Base-by-base conservation (phyloP, 1,139 yeast species). In the Nakaseomyces bracarensis region DNA sequence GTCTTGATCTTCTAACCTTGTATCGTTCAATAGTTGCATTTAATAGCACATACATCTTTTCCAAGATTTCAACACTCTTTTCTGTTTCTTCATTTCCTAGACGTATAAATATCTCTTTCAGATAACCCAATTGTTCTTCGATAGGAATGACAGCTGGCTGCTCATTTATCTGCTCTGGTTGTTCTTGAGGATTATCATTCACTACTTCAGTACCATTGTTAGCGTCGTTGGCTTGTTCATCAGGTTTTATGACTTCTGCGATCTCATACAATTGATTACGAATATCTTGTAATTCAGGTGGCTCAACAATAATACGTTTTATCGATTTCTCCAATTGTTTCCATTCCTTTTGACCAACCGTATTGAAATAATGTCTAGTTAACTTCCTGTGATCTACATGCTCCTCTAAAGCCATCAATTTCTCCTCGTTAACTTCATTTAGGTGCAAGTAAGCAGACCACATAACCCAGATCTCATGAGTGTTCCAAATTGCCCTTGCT, bases 371-470 rank as follows among this genome's bases (percentile, higher is more conserved):
- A 3, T 33, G 36, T 14, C 36, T 33, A n/a, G 36, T 20, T 22
- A 44, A 41, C n/a, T 36, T 28, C 4, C 31, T 36, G 5, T 31
- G 21, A 8, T 35, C 39, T 14, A 53, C 38, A 36, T 43, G 50
- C 13, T 38, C 14, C 35, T 44, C 44, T n/a, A 55, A 44, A 9
- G 41, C 40, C 3, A 14, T 15, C 20, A 46, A 43, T 1, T 43
- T 44, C 10, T 35, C 41, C n/a, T 49, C 51, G 38, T 42, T 43
- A 27, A 54, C 42, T 10, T 38, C 49, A 36, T 48, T 41, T 10
- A 46, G 39, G 22, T 46, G 45, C 13, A 53, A 43, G 39, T 44
- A 52, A 13, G 50, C 55, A 13, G 46, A 39, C 63, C 63, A 58
- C 38, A 52, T 43, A 15, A 45, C 51, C 49, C 51, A 48, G 9